Percentiles rank a stretch among this genome's conserved stretches.
phyloP scores from a whole-genome alignment of 441 rosid species.

The Pelargonium cotyledonis region DNA sequence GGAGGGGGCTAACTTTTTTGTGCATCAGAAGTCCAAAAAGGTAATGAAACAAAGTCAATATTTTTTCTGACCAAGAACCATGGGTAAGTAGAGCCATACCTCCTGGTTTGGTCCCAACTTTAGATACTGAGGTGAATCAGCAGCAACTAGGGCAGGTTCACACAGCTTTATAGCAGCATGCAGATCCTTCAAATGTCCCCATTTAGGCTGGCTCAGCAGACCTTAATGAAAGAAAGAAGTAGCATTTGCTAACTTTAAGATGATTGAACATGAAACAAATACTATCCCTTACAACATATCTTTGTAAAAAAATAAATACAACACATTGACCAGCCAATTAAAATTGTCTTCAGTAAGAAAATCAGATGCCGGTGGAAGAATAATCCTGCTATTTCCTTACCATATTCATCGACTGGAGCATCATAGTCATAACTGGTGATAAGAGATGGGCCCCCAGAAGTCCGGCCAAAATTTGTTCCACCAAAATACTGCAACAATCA shows the following conservation, averaged over 20 bases:
- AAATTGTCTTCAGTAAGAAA: neutral
- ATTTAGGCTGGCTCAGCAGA: constrained; percentile 61
- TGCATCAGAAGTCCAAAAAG: neutral
- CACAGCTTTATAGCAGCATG: constrained; percentile 68
- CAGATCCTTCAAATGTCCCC: constrained; percentile 69
- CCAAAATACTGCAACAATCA: constrained; percentile 47
- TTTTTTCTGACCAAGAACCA: neutral
- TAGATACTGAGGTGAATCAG: constrained; percentile 51
- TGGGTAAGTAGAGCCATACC: constrained; percentile 29
- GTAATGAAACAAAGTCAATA: neutral
- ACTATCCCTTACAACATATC: neutral
- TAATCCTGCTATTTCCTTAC: constrained; percentile 65
- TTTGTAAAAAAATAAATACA: neutral
- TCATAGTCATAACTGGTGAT: constrained; percentile 72
- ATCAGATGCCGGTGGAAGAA: too few relatives aligned
- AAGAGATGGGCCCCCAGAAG: constrained; percentile 47
- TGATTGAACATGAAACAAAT: neutral
- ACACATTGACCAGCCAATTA: neutral
- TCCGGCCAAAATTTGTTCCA: constrained; percentile 82
- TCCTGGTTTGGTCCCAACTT: constrained; percentile 63
- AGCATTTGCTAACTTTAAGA: neutral
- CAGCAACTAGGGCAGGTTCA: constrained; percentile 55
- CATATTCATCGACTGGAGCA: constrained; percentile 32
- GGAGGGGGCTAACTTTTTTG: neutral
- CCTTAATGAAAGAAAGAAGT: constrained; percentile 29